Evolutionary conservation across 1,284 basidiomycete genomes (phyloP), one percentile per base, ranked within the genome.

Genomic region (Termitomyces sp.): DNA sequence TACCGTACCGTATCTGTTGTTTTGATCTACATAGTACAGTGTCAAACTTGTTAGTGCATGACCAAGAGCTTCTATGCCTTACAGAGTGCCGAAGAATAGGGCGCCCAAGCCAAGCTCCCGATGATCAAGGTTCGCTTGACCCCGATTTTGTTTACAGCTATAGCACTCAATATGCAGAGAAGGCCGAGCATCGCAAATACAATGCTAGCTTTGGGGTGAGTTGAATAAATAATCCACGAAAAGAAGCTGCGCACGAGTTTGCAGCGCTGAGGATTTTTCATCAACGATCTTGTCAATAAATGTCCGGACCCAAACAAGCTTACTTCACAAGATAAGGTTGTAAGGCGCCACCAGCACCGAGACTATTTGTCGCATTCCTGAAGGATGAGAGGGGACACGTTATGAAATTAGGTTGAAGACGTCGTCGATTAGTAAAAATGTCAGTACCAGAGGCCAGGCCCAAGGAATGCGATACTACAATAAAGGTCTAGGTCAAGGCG

Each of bases 111-210:
- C 16, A 63, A 47, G 38, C 51, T 61, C 33, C 58, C 56, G 3
- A 60, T 46, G 33, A 63, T 54, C 9, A 63, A 55, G 1, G 60
- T 60, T 42, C 56, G 53, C 21, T 57, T 63, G 16, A 59, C 57
- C 5, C 56, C 57, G 28, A 57, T 58, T 16, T 49, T 53, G 18
- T 60, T 60, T 24, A 59, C 57, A n/a, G 53, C 48, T 13, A 61
- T 53, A 24, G 57, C 52, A 41, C 60, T 58, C 14, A 49, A 37
- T 21, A 62, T 60, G 34, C 58, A 61, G 1, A 61, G 35, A 30
- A 60, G 52, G 11, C 62, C 56, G 45, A 61, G 57, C 33, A 61
- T 50, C n/a, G 56, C 57, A 40, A 63, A 61, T 10, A 61, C 53
- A 30, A 56, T 59, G 26, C 58, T 60, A 45, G 30, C 44, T 19